Evolutionary conservation across 495 filamentous ascomycete species (phyloP), one percentile per base, ranked within the genome.

Genomic region (Xylaria telfairii): DNA sequence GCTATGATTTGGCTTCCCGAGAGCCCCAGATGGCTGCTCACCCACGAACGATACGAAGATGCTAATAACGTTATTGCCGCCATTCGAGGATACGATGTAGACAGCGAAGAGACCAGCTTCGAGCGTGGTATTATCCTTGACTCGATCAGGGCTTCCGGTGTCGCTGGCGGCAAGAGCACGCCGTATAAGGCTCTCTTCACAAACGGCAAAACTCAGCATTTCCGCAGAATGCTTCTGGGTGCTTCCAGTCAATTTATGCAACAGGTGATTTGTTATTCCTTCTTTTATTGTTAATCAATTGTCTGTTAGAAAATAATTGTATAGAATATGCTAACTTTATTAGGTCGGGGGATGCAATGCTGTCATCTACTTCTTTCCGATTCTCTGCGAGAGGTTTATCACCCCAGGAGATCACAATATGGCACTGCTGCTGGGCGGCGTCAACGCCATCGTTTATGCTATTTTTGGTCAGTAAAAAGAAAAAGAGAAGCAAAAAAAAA

Each of bases 281-380:
- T 41, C 17, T 26, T 19, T 9, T 6, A 26, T 53, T 8, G 32
- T 21, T 42, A 2, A 17, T 7, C 44, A 24, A 65, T 2, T 24
- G 15, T 8, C 37, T 21, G 8, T 65, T 24, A 19, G 17, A 6
- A 30, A 12, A 10, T n/a, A n/a, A 30, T 19, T 1, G 28, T 4
- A 49, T n/a, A 12, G 30, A 19, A 19, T 47, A 12, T 57, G 28
- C 61, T 65, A 56, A 69, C 54, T 28, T 49, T 26, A 26, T 49
- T 59, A 70, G 68, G 53, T 79, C 6, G 89, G 88, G 65, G 89
- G 90, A 13, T 93, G 91, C 80, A 95, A 95, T 69, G 92, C 92
- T 15, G 91, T 93, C 73, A 95, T 94, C 76, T 96, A 96, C 84
- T 95, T 92, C 81, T 91, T 92, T 71, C 91, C 92, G 0, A 86